Evolutionary conservation across 2,329 filamentous ascomycete genomes (phyloP), one percentile per base, ranked within the genome.

Genomic region (Pseudogymnoascus sp.): DNA sequence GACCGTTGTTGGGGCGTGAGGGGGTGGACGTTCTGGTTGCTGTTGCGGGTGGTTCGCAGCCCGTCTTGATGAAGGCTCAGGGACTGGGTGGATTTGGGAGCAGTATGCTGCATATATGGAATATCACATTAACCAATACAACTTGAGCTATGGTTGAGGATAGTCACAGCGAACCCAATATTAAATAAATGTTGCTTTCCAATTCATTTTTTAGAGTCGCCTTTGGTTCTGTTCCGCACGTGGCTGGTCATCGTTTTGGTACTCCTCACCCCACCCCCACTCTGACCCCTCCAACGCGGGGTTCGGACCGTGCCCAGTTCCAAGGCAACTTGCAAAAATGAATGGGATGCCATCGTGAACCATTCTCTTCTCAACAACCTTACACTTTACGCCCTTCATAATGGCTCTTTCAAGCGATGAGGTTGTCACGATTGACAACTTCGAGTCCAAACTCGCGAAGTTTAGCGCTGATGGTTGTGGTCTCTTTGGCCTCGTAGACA

Each of bases 401-500:
- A 71, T 68, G 66, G 61, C 68, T 37, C 65, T 64, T 37, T 31
- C 52, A 43, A 66, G 63, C 59, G 65, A 61, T 3, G 65, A 69
- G 14, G 62, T 71, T 8, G 71, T 73, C 49, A 71, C 69, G 1
- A 67, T 71, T 23, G 63, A 70, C 60, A 74, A 74, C 49, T 72
- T 72, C 49, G 31, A 64, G 2, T 60, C 62, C 5, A 67, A 66
- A 45, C 67, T 74, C 65, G 67, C 70, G n/a, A 60, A 41, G 59
- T 68, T 69, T 35, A 61, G 69, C 31, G 52, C 64, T 7, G 37
- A 59, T n/a, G 52, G 52, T 28, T 45, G 68, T 28, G 60, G 69
- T 33, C 65, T 73, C 40, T 73, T 71, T 60, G 72, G 66, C 18
- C 65, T 74, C 3, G 71, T 74, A 31, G 72, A 74, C 55, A 74